phyloP scores from a whole-genome alignment of 805 yeast genomes.

The Ogataea naganishii region DNA sequence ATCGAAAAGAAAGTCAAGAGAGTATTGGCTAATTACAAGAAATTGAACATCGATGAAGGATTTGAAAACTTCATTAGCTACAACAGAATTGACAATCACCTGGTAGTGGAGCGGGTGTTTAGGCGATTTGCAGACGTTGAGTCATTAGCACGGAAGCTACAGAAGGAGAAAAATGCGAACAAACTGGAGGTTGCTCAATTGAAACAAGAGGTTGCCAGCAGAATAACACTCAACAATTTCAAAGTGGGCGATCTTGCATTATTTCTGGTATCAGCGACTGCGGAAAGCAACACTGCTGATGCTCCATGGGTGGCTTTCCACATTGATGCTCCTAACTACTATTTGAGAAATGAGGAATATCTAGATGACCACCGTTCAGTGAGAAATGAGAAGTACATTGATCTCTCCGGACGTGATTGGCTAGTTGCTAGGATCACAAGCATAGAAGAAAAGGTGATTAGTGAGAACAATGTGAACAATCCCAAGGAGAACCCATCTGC shows the following conservation, averaged over 20 bases:
- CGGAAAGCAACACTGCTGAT: conserved; percentile 7
- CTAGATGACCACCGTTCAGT: conserved; percentile 3
- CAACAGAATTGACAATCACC: conserved; percentile 15
- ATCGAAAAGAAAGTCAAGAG: conserved; percentile 14
- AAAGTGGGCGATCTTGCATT: conserved; percentile 69
- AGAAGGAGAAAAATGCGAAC: conserved; percentile 55
- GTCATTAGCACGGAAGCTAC: conserved; percentile 74
- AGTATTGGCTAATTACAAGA: conserved; percentile 9
- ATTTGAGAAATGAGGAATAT: conserved; percentile 38
- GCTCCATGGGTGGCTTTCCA: conserved; percentile 95
- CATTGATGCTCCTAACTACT: conserved; percentile 78
- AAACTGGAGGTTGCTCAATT: conserved; percentile 36
- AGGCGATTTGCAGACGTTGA: conserved; percentile 87
- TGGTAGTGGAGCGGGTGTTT: conserved; percentile 33
- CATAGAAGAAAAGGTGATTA: conserved; percentile 48
- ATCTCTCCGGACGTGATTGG: conserved; percentile 58
- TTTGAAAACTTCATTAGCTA: conserved; percentile 22
- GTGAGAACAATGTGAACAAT: conserved; percentile 29
- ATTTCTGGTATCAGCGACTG: conserved; percentile 61
- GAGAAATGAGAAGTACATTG: conserved; percentile 8
- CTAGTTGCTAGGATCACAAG: conserved; percentile 59
- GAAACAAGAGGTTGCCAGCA: conserved; percentile 29
- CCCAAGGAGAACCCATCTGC: conserved; percentile 52
- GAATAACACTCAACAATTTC: conserved; percentile 62
- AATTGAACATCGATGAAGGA: conserved; percentile 20